These are phyloP conservation scores for Massarina eburnea DNA, from an alignment of 2,329 filamentous ascomycete species.

Conservation along the genomic window DNA sequence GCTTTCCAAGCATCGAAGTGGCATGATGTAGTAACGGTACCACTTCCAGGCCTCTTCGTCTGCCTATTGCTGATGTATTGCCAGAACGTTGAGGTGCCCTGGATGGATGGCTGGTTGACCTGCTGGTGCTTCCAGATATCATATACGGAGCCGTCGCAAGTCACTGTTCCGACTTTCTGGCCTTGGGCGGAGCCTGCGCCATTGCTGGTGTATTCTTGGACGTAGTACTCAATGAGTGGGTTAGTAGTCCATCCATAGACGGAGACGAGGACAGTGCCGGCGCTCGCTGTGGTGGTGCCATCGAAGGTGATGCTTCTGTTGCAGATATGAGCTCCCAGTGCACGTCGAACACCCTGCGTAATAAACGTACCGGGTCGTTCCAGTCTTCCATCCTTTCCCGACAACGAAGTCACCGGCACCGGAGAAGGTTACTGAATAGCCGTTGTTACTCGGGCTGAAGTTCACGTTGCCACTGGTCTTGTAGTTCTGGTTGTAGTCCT, in stretches of 20 bases:
- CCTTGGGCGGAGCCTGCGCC: conserved; percentile 39
- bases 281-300: conserved; percentile 23
- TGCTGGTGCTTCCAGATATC: conserved; percentile 35
- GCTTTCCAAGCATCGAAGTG: conserved; percentile 34
- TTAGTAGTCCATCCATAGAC: conserved; percentile 60
- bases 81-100: conserved; percentile 52
- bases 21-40: conserved; percentile 33
- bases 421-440: conserved; percentile 32
- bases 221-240: conserved; percentile 54
- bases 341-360: neutral
- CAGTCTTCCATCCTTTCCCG: conserved; percentile 36
- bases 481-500: conserved; percentile 40
- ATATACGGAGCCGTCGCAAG: conserved; percentile 32
- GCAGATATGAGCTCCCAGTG: neutral
- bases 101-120: conserved; percentile 50
- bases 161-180: conserved; percentile 27
- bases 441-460: conserved; percentile 28
- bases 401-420: conserved; percentile 35
- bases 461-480: conserved; percentile 34
- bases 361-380: conserved; percentile 22
- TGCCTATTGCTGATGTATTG: conserved; percentile 50
- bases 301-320: conserved; percentile 29
- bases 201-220: conserved; percentile 52
- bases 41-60: conserved; percentile 28
- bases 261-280: conserved; percentile 32